Evolutionary conservation across 2,329 filamentous ascomycete species (phyloP).

Genomic region (Diplodia corticola): DNA sequence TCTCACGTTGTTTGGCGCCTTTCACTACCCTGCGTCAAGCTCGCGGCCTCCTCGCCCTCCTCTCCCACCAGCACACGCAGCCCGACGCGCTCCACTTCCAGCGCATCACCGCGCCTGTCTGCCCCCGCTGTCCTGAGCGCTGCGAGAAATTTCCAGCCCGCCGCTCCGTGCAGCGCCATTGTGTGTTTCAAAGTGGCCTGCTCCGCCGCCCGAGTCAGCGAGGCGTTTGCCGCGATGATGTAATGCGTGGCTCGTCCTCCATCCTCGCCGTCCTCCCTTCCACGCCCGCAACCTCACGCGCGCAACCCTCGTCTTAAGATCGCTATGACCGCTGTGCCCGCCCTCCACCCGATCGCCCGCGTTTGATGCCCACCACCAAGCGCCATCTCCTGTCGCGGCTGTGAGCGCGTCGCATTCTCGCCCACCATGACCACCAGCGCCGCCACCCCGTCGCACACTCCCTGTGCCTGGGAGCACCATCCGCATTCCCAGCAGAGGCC

Average conservation of each 20-base stretch:
- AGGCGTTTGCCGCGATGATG: slow-evolving; percentile 20
- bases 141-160: slow-evolving; percentile 7
- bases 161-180: slow-evolving; percentile 2
- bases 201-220: slow-evolving; percentile 6
- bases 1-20: slow-evolving; percentile 16
- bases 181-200: slow-evolving; percentile 16
- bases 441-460: slow-evolving; percentile 22
- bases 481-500: slow-evolving; percentile 28
- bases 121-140: slow-evolving; percentile 1
- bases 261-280: slow-evolving; percentile 16
- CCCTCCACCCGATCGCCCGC: not conserved
- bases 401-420: slow-evolving; percentile 6
- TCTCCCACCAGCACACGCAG: slow-evolving; percentile 1
- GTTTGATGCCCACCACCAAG: slow-evolving; percentile 11
- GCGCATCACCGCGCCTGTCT: slow-evolving; percentile 8
- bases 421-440: slow-evolving; percentile 16
- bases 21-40: slow-evolving; percentile 17
- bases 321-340: slow-evolving; percentile 14
- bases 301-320: slow-evolving; percentile 12
- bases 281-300: slow-evolving; percentile 15
- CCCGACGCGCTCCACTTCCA: slow-evolving; percentile 19
- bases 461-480: slow-evolving; percentile 20
- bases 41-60: not conserved
- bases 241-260: slow-evolving; percentile 18
- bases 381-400: not conserved